Evolutionary conservation across 768 basidiomycete species (phyloP), one percentile per base, ranked within the genome.

Genomic region (Phanerochaete carnosa): DNA sequence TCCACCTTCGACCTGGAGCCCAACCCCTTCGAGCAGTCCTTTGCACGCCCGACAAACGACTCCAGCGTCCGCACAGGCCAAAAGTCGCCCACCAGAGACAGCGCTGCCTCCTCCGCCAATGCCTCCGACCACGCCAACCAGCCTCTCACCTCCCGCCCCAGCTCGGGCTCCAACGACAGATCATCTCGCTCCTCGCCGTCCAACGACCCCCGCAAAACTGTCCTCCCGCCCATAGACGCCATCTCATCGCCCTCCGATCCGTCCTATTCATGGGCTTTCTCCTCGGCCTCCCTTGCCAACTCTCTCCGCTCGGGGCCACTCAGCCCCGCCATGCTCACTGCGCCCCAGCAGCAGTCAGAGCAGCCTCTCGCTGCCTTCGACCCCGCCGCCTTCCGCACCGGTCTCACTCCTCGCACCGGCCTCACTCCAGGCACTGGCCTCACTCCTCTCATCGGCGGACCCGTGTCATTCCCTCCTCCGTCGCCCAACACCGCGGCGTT

Each of bases 261-360:
- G 3, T 72, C 77, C 25, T 83, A 82, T 60, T 73, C 72, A 59
- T 86, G 94, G 91, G 82, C 79, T 35, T 86, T 86, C 70, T 80
- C 83, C 45, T 73, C 82, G 15, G 71, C 74, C 26, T 80, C 86
- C 45, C 76, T 88, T 52, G 74, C 80, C 45, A 90, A 90, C 73
- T 95, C 93, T 2, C 85, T 98, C 33, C 87, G 96, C 49, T 84
- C 95, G 0, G 96, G 95, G 3, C 96, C 96, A 1, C 87, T 98
- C 57, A 94, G 92, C 5, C 96, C 96, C 30, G 95, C 96, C 57
- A 96, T 98, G 93, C 88, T 97, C 61, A 86, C 92, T 28, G 96
- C 91, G 9, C 95, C 94, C 3, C 87, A 86, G 71, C 68, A 66
- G 49, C 80, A 79, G 50, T 65, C 76, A 55, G 68, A 72, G 25